Conservation (phyloP, 371 early-diverging fungal species). For the Batrachochytrium dendrobatidis region DNA sequence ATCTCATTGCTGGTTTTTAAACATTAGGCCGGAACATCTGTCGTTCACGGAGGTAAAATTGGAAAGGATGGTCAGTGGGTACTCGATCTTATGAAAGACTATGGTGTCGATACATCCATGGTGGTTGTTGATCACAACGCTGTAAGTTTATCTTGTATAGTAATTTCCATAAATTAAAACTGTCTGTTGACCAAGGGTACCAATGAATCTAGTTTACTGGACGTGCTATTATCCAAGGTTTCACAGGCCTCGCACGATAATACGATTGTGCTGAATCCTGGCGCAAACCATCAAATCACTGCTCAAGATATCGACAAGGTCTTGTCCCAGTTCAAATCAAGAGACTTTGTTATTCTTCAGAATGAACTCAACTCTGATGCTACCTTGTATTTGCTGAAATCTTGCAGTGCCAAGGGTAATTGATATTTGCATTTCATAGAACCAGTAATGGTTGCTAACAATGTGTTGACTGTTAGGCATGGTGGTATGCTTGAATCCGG, state of each 20-base stretch:
- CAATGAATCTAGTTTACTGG: slow-evolving; percentile 76
- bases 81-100: slow-evolving; percentile 41
- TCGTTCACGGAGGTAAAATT: slow-evolving; percentile 73
- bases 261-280: slow-evolving; percentile 76
- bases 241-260: slow-evolving; percentile 65
- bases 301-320: slow-evolving; percentile 14
- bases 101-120: slow-evolving; percentile 47
- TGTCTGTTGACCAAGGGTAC: no score
- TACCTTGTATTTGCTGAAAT: slow-evolving; percentile 44
- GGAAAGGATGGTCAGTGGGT: slow-evolving; percentile 83
- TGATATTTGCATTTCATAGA: background rate
- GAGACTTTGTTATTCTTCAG: slow-evolving; percentile 59
- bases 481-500: slow-evolving; percentile 75
- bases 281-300: slow-evolving; percentile 63
- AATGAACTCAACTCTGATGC: slow-evolving; percentile 77
- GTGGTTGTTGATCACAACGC: slow-evolving; percentile 31
- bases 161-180: background rate
- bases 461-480: slow-evolving; percentile 32
- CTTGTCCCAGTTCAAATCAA: slow-evolving; percentile 53
- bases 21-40: slow-evolving; percentile 62
- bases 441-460: background rate
- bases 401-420: slow-evolving; percentile 48
- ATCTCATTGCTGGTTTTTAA: no score
- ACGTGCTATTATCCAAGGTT: slow-evolving; percentile 80
- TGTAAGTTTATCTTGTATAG: slow-evolving; percentile 15